Conservation (phyloP, 2,329 filamentous ascomycete genomes). For the Penicillium sp. region DNA sequence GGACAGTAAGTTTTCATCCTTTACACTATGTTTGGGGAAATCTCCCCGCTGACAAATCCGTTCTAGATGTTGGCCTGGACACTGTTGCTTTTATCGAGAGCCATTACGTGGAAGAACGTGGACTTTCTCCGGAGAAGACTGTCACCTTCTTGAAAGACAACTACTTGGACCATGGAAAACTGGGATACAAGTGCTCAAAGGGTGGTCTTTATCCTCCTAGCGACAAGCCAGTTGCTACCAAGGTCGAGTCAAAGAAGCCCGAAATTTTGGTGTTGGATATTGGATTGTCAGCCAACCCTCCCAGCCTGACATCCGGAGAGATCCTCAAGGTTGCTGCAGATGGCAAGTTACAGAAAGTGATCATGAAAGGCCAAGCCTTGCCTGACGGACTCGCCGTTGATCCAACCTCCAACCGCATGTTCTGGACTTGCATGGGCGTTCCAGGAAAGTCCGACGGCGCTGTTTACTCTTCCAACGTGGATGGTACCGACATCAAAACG, state of each 20-base stretch:
- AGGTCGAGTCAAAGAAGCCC: not conserved
- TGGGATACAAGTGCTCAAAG: constrained; percentile 47
- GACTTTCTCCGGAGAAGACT: constrained; percentile 40
- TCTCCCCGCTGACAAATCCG: not conserved
- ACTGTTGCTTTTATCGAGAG: constrained; percentile 55
- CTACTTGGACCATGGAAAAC: constrained; percentile 49
- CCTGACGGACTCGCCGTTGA: constrained; percentile 51
- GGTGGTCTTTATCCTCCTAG: constrained; percentile 43
- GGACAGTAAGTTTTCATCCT: constrained; percentile 36
- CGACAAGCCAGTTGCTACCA: not conserved
- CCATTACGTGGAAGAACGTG: constrained; percentile 54
- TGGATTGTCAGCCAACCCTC: constrained; percentile 20
- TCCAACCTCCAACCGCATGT: constrained; percentile 37
- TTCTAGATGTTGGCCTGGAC: constrained; percentile 49
- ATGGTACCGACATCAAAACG: constrained; percentile 47
- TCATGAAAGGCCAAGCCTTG: constrained; percentile 24
- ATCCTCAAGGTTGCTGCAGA: constrained; percentile 18
- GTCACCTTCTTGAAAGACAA: constrained; percentile 48
- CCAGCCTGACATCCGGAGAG: constrained; percentile 16
- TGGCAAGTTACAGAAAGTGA: not conserved
- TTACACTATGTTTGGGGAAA: not conserved
- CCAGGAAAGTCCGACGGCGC: constrained; percentile 43
- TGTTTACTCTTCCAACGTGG: constrained; percentile 47
- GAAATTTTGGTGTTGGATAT: constrained; percentile 25
- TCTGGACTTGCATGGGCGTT: constrained; percentile 54